Evolutionary conservation across 441 rosid genomes (phyloP).

Genomic region (Populus hybrid): DNA sequence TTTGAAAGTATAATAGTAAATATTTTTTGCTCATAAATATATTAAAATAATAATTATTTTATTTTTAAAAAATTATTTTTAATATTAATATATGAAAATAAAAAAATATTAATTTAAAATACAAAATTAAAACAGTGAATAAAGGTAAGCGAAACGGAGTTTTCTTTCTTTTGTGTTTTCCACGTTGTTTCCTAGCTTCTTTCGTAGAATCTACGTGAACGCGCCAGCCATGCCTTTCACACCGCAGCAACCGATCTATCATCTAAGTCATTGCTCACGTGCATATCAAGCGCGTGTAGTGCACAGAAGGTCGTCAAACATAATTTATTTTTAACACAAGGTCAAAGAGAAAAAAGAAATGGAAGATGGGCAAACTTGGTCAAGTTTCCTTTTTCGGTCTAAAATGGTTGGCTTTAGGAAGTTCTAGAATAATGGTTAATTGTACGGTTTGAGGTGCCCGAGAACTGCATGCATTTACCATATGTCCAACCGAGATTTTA

Average conservation of each 20-base stretch:
- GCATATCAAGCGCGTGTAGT: not conserved
- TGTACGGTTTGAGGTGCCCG: not conserved
- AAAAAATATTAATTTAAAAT: no score
- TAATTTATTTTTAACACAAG: no score
- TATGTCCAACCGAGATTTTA: not conserved
- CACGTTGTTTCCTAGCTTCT: not conserved
- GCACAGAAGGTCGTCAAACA: not conserved
- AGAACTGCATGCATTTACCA: not conserved
- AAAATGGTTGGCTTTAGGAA: not conserved
- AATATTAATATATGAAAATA: no score
- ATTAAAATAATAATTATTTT: no score
- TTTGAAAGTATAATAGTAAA: no score
- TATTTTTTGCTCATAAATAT: no score
- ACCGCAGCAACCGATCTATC: not conserved
- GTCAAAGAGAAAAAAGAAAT: no score
- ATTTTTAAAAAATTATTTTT: no score
- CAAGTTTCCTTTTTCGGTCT: not conserved
- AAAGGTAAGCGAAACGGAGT: not conserved
- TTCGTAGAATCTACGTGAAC: not conserved
- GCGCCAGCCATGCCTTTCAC: not conserved
- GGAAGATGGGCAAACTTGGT: not conserved
- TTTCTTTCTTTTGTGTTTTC: not conserved
- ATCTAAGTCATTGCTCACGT: not conserved
- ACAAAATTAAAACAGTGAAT: no score
- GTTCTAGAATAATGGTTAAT: not conserved